A percentile compares a stretch with the other conserved stretches of the same genome.
These are phyloP conservation scores for Magnolia officinalis DNA, from an alignment of 164 flowering plant genomes.

Conservation along the genomic window DNA sequence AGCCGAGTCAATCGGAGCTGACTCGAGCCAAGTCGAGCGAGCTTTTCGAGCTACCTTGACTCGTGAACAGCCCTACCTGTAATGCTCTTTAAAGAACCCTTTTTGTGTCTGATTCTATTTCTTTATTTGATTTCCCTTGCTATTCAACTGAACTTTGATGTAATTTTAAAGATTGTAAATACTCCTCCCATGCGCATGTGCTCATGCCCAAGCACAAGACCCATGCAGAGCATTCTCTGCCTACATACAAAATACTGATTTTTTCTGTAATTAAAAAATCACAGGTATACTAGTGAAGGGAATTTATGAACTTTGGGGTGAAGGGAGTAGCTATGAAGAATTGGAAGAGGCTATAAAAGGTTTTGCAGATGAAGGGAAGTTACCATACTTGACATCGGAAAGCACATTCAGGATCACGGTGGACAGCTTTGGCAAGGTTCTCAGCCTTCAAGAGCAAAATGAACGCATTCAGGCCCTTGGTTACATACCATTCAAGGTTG, in stretches of 20 bases:
- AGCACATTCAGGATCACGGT: conserved; percentile 70
- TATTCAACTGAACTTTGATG: background rate
- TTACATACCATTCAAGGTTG: conserved; percentile 87
- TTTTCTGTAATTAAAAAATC: background rate
- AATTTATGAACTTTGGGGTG: conserved; percentile 97
- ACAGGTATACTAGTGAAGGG: conserved; percentile 95
- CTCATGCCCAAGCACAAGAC: background rate
- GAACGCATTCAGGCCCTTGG: conserved; percentile 53
- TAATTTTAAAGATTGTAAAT: background rate
- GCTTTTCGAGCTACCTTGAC: too few relatives aligned
- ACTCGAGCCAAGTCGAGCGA: too few relatives aligned
- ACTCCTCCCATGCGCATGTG: background rate
- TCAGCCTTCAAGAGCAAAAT: conserved; percentile 72
- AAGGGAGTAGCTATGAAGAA: conserved; percentile 76
- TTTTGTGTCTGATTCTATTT: background rate
- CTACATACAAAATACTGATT: background rate
- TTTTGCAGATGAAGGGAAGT: conserved; percentile 71
- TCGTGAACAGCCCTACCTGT: too few relatives aligned
- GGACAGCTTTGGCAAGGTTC: conserved; percentile 79
- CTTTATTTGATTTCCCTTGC: background rate
- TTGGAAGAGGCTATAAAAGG: conserved; percentile 59
- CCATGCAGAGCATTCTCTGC: background rate
- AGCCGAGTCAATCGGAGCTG: too few relatives aligned
- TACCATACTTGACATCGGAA: conserved; percentile 60
- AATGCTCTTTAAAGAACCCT: background rate